Evolutionary conservation across 805 yeast genomes (phyloP).

Genomic region (Pichia heedii): DNA sequence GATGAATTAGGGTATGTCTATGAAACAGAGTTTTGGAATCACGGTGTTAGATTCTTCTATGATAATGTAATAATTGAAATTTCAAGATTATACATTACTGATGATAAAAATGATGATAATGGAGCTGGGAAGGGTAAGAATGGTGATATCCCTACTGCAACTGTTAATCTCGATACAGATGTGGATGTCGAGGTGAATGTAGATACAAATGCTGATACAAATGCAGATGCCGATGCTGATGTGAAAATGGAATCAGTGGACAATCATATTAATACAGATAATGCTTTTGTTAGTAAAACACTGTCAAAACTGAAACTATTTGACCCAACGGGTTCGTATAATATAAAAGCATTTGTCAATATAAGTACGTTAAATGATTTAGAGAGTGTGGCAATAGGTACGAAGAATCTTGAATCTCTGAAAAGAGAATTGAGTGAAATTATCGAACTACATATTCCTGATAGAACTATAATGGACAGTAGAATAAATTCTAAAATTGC

Average conservation of each 20-base stretch:
- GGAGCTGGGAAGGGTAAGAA: too few relatives aligned
- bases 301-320: constrained; percentile 17
- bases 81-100: constrained; percentile 36
- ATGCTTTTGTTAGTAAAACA: background rate
- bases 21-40: constrained; percentile 50
- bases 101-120: constrained; percentile 9
- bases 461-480: constrained; percentile 73
- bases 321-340: constrained; percentile 48
- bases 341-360: constrained; percentile 60
- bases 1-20: constrained; percentile 64
- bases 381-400: constrained; percentile 57
- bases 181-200: too few relatives aligned
- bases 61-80: constrained; percentile 55
- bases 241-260: constrained; percentile 6
- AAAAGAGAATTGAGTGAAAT: constrained; percentile 63
- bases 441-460: constrained; percentile 64
- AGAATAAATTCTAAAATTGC: constrained; percentile 39
- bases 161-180: too few relatives aligned
- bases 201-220: background rate
- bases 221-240: background rate
- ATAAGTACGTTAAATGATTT: constrained; percentile 68
- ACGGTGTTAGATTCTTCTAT: constrained; percentile 55
- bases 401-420: constrained; percentile 49
- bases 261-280: constrained; percentile 5
- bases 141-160: too few relatives aligned